Base-by-base conservation (phyloP, 2,329 filamentous ascomycete species). In the Escovopsis sp. region DNA sequence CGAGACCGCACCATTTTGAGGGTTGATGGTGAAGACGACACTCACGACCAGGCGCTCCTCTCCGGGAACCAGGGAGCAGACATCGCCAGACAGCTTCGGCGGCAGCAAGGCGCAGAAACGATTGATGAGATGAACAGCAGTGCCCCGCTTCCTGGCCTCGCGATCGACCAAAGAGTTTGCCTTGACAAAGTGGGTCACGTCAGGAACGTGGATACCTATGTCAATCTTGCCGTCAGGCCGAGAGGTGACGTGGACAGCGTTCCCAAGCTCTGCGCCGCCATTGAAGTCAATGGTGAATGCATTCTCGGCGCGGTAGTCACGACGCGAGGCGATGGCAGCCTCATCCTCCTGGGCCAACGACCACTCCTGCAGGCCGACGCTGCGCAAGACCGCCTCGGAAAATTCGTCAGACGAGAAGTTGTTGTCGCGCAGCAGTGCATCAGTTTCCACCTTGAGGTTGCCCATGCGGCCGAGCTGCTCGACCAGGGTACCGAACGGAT, bases 371-470 rank as follows among this genome's bases (percentile, higher is more conserved):
- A 87, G 82, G 34, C 85, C 85, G 49, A 96, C 85, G 57, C 85
- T 96, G 60, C 89, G 87, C 49, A 94, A 68, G 39, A 98, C 91
- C 43, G 91, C 89, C 55, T 98, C 91, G 5, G 89, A 94, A 62
- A 98, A 98, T 51, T 96, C 91, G 56, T 98, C 91, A 0, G 88
- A 88, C 12, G 85, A 84, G 58, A 98, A 98, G 69, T 98, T 98
- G 74, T 98, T 98, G 68, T 98, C 91, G 47, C 91, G 82, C 41
- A 98, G 76, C 44, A 98, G 76, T 45, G 91, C 91, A 67, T 98
- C 91, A 3, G 91, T 98, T 67, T 98, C 91, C 45, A 98, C 89
- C 67, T 88, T 94, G 52, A 94, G 73, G 59, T 98, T 87, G 51
- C 91, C 91, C 85, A 96, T 96, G 60, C 86, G 85, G 48, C 91